Evolutionary conservation across 2,329 filamentous ascomycete genomes (phyloP).

Genomic region (Thyridium curvatum): DNA sequence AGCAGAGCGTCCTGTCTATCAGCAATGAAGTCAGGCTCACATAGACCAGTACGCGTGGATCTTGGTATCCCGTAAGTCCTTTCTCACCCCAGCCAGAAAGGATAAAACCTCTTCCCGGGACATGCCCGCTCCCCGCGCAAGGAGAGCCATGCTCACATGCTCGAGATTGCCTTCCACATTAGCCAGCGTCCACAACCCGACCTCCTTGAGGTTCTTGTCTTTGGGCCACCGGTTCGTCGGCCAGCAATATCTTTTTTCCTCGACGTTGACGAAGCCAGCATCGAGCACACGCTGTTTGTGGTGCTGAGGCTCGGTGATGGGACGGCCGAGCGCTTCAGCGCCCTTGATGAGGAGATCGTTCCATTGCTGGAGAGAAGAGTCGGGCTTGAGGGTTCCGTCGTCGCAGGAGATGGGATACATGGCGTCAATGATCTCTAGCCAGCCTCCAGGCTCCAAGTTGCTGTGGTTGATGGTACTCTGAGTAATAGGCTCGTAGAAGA

Average conservation of each 20-base stretch:
- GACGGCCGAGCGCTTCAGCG: conserved; percentile 10
- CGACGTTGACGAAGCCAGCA: conserved; percentile 25
- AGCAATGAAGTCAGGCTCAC: conserved; percentile 5
- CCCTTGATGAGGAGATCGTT: conserved; percentile 1
- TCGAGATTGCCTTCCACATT: conserved; percentile 20
- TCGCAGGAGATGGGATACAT: conserved; percentile 9
- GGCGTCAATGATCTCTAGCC: conserved; percentile 12
- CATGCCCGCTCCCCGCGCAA: conserved; percentile 20
- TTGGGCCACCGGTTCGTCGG: conserved; percentile 25
- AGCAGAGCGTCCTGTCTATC: neutral
- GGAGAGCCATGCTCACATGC: conserved; percentile 19
- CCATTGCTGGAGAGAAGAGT: conserved; percentile 9
- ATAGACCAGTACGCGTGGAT: conserved; percentile 19
- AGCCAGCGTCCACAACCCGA: conserved; percentile 17
- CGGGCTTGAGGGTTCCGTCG: conserved; percentile 11
- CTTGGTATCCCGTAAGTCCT: conserved; percentile 11
- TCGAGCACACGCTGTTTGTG: conserved; percentile 20
- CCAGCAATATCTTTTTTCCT: conserved; percentile 19
- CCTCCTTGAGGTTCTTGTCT: conserved; percentile 18
- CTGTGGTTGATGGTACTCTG: too few relatives aligned
- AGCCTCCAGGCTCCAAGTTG: conserved; percentile 12
- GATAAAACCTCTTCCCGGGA: conserved; percentile 15
- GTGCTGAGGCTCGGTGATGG: conserved; percentile 5
- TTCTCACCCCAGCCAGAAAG: conserved; percentile 12
- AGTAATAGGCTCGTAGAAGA: too few relatives aligned